Evolutionary conservation across 306 rosid species (phyloP), one percentile per base, ranked within the genome.

Genomic region (Oxytropis ochrocephala): DNA sequence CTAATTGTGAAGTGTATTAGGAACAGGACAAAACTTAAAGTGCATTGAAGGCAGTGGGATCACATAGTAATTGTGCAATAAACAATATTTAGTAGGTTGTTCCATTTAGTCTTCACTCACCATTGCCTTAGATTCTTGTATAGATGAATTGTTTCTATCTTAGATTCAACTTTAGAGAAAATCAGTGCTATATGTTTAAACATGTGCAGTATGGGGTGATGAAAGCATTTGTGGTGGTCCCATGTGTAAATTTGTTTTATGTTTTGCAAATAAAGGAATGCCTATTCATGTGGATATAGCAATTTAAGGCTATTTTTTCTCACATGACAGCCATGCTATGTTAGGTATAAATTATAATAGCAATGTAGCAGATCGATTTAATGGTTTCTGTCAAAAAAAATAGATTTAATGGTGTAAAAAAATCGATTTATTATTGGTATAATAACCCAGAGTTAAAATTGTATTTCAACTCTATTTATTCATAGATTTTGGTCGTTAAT

Each of bases 21-120:
- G 80, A 69, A 64, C 58, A 63, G 59, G 85, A 79, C 82, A 78
- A 64, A 35, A 48, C 72, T 78, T 86, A 53, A 86, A 83, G 69
- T 64, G 84, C 85, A 83, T 75, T 86, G 11, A 80, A 75, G 64
- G 50, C 79, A 53, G 85, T 83, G 87, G 90, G 87, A 75, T 75
- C 90, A 78, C 74, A 43, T 17, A 53, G 80, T 78, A 73, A 75
- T 69, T 73, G 70, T 32, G 79, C 83, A 77, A 71, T 82, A 57
- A 71, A 63, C 65, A 67, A 29, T 55, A 75, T 73, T 75, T 83
- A 49, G 33, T 36, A 57, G 21, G 3, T n/a, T 29, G 65, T 29
- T 39, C 52, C 69, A 8, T 32, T 52, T 59, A 35, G 13, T 68
- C 29, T 72, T 55, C 74, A 17, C 52, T 36, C 2, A 2, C 50